These are phyloP conservation scores for Komagataella pastoris DNA, from an alignment of 805 yeast species.

Conservation along the genomic window DNA sequence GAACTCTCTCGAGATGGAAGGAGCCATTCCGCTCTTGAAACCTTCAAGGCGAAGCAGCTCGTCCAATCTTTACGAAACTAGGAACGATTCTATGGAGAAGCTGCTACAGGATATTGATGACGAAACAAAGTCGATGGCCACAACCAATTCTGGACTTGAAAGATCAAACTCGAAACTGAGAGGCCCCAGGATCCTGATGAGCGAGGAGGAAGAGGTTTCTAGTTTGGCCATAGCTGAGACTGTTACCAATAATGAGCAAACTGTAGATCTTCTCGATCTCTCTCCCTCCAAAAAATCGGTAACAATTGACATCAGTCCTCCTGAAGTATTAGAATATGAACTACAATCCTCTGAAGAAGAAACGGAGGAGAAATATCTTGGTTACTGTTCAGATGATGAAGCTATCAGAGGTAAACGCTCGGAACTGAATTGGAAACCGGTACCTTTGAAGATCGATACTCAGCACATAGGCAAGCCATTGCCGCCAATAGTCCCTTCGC, in stretches of 20 bases:
- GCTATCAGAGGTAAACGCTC: not conserved
- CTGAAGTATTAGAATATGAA: constrained; percentile 22
- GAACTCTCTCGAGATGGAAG: not conserved
- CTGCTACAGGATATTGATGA: not conserved
- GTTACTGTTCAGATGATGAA: not conserved
- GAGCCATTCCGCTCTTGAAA: not conserved
- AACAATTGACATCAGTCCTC: constrained; percentile 23
- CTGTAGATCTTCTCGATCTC: constrained; percentile 9
- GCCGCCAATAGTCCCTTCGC: constrained; percentile 22
- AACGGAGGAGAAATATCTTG: constrained; percentile 1
- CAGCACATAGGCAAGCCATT: constrained; percentile 15
- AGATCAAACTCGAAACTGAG: constrained; percentile 11
- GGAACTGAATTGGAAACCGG: constrained; percentile 14
- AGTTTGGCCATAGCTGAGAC: constrained; percentile 7
- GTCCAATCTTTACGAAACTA: not conserved
- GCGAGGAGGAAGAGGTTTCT: constrained; percentile 8
- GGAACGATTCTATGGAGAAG: not conserved
- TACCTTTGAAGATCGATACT: constrained; percentile 7
- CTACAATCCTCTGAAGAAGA: constrained; percentile 10
- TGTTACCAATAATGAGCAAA: constrained; percentile 7
- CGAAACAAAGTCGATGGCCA: not conserved
- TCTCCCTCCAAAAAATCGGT: constrained; percentile 24
- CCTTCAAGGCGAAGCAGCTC: not conserved
- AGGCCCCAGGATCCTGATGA: constrained; percentile 13
- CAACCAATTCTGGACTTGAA: not conserved